Percentiles rank a stretch among this genome's conserved stretches.
Evolutionary conservation across 768 basidiomycete genomes (phyloP).

Genomic region (Boletus sp.): DNA sequence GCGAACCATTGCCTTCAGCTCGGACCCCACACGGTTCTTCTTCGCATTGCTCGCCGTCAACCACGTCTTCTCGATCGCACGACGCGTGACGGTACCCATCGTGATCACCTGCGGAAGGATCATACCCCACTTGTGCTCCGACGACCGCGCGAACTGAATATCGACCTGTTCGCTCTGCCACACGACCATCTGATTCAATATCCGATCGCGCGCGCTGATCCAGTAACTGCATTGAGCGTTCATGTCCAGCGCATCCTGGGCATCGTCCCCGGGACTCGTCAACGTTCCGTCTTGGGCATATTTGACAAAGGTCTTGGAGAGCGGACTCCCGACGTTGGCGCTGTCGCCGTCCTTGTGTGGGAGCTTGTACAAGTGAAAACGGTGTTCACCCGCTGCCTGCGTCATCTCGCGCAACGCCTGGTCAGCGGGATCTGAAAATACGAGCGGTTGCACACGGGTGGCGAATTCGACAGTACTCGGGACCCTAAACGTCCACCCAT

Average conservation of each 20-base stretch:
- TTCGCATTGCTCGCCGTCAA: slow-evolving; percentile 98
- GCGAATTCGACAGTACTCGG: slow-evolving; percentile 43
- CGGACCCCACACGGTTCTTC: slow-evolving; percentile 95
- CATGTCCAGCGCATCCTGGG: slow-evolving; percentile 83
- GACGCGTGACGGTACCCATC: slow-evolving; percentile 98
- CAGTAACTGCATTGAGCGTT: slow-evolving; percentile 96
- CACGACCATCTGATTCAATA: slow-evolving; percentile 89
- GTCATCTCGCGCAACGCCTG: slow-evolving; percentile 47
- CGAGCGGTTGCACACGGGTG: slow-evolving; percentile 44
- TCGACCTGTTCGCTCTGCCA: slow-evolving; percentile 59
- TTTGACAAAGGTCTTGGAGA: slow-evolving; percentile 86
- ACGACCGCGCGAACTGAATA: slow-evolving; percentile 46
- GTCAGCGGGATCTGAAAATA: slow-evolving; percentile 65
- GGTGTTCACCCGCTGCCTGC: slow-evolving; percentile 35
- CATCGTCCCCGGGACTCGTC: slow-evolving; percentile 76
- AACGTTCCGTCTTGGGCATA: slow-evolving; percentile 85
- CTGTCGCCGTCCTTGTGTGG: slow-evolving; percentile 95
- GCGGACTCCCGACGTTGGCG: slow-evolving; percentile 92
- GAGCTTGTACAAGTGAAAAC: slow-evolving; percentile 80
- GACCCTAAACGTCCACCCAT: slow-evolving; percentile 92
- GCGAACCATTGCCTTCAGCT: slow-evolving; percentile 96
- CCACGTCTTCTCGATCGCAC: slow-evolving; percentile 98
- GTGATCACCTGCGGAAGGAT: slow-evolving; percentile 95
- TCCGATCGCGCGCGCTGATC: slow-evolving; percentile 91
- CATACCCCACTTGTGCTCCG: slow-evolving; percentile 68